Base-by-base conservation (phyloP, 2,329 filamentous ascomycete genomes). In the Ascochyta clinopodiicola region DNA sequence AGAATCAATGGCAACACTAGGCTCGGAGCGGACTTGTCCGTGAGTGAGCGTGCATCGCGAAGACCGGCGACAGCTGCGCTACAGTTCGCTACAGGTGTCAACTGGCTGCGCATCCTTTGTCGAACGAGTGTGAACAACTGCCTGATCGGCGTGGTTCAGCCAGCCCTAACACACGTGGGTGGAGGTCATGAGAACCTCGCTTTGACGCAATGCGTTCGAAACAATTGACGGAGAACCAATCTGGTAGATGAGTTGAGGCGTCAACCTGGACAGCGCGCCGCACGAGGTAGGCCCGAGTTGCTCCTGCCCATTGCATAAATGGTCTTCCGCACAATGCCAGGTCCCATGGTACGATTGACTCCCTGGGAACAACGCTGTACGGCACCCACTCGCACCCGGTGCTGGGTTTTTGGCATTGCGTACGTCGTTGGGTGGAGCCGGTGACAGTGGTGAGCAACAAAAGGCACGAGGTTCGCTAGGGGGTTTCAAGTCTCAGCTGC, bases 11-110 rank as follows among this genome's bases (percentile, higher is more conserved):
- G 51, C 17, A 48, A 29, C 31, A 43, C 25, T 37, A 56, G 39
- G 39, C 44, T 44, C 44, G 22, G 39, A 17, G 31, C 36, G 51
- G 39, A 13, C 42, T 49, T 50, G 46, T 38, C 42, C 52, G 46
- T 42, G 32, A 36, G 29, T 27, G 21, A 17, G 17, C 17, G 17
- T 46, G 36, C 43, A 42, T 56, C 52, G 42, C 52, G 21, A 46
- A 32, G 39, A 24, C 35, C 22, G 35, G 34, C 29, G 29, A 46
- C 31, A 50, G 42, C 40, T 46, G 45, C 52, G 47, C 52, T 56
- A 56, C 52, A 46, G 37, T 36, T 51, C 31, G 46, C 46, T 36
- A 51, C 52, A 47, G 52, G n/a, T 51, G 52, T 56, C 46, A 43
- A 47, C 6, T 42, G 25, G 19, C 43, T 46, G 36, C 31, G 32